These are phyloP conservation scores for Austroboletus novae-zelandiae DNA, from an alignment of 1,284 basidiomycete species.

Conservation along the genomic window DNA sequence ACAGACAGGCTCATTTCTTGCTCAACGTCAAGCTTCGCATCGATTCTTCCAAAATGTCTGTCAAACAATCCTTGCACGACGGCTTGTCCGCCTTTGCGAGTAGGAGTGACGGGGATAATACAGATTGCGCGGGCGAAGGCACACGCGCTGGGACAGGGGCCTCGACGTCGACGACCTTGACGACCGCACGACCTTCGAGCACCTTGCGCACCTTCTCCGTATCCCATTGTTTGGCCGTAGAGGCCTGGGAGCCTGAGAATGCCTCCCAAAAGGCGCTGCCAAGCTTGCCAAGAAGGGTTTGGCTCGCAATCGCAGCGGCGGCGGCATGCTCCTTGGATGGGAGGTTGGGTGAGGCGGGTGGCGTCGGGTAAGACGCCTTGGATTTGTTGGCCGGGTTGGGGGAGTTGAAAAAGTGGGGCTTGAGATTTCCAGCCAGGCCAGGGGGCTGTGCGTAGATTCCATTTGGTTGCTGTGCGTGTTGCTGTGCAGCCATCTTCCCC, in stretches of 20 bases:
- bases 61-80: conserved; percentile 31
- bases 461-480: conserved; percentile 31
- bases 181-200: conserved; percentile 72
- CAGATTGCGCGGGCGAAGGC: conserved; percentile 1
- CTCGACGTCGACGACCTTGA: conserved; percentile 72
- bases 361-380: conserved; percentile 22
- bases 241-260: conserved; percentile 50
- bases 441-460: conserved; percentile 27
- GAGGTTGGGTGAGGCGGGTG: conserved; percentile 27
- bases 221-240: conserved; percentile 48
- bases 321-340: conserved; percentile 39
- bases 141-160: conserved; percentile 1
- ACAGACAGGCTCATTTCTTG: conserved; percentile 39
- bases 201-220: conserved; percentile 74
- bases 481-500: conserved; percentile 71
- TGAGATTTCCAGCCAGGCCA: conserved; percentile 51
- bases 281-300: conserved; percentile 65
- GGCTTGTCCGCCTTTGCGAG: conserved; percentile 21
- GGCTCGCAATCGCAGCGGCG: conserved; percentile 64
- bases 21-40: conserved; percentile 58
- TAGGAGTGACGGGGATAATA: conserved; percentile 5
- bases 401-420: conserved; percentile 53
- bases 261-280: conserved; percentile 80
- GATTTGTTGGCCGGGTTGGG: conserved; percentile 17
- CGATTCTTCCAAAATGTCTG: conserved; percentile 56